Evolutionary conservation across 306 rosid genomes (phyloP).

Genomic region (Hylodesmum podocarpum): DNA sequence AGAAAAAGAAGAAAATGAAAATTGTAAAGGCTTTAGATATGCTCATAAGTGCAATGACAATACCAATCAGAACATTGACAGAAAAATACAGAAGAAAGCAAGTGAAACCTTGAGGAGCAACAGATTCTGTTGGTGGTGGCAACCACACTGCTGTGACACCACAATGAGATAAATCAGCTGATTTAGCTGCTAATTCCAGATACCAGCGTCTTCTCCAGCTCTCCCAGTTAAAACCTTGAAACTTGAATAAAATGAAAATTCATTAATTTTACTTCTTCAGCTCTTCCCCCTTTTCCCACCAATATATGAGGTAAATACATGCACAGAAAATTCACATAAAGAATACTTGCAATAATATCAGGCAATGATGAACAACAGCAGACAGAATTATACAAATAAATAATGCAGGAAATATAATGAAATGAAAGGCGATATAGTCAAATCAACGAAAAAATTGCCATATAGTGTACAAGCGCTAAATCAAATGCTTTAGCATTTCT

Average conservation of each 20-base stretch:
- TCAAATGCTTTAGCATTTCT: not conserved
- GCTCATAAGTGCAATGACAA: conserved; percentile 12
- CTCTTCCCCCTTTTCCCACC: not conserved
- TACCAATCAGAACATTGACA: not conserved
- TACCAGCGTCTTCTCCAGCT: conserved; percentile 87
- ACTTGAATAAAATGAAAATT: conserved; percentile 43
- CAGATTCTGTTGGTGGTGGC: conserved; percentile 81
- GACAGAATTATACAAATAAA: conserved; percentile 10
- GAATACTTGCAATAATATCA: conserved; percentile 36
- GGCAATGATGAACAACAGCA: not conserved
- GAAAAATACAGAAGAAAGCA: conserved; percentile 4
- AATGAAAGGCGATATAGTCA: conserved; percentile 14
- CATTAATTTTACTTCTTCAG: conserved; percentile 17
- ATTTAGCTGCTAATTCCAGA: conserved; percentile 60
- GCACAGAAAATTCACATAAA: conserved; percentile 4
- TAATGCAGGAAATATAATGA: not conserved
- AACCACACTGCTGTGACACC: conserved; percentile 79
- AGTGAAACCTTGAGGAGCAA: conserved; percentile 63
- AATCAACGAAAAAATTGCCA: not conserved
- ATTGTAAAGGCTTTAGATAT: conserved; percentile 8
- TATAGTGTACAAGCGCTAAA: not conserved
- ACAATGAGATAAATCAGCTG: conserved; percentile 65
- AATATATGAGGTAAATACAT: not conserved
- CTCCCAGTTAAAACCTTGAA: conserved; percentile 89
- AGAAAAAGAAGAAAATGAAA: conserved; percentile 1